Conservation (phyloP, 2,329 filamentous ascomycete genomes). For the Aspergillus ochraceus region DNA sequence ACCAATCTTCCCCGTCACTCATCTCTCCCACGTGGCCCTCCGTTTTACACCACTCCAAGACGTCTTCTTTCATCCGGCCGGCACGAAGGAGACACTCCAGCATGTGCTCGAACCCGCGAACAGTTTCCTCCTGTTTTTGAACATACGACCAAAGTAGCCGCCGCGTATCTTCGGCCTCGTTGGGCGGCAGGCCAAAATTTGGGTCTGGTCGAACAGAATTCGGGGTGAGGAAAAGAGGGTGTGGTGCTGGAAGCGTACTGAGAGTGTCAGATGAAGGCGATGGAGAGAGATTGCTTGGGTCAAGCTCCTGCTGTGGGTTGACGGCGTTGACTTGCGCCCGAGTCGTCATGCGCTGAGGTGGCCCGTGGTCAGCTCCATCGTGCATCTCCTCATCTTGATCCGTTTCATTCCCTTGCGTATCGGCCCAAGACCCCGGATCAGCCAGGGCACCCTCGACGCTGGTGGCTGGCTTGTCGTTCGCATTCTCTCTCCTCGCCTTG, state of each 20-base stretch:
- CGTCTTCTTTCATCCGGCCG: slow-evolving; percentile 59
- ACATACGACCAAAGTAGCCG: slow-evolving; percentile 62
- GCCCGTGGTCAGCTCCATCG: slow-evolving; percentile 39
- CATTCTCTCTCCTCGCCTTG: slow-evolving; percentile 15
- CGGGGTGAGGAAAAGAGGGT: slow-evolving; percentile 61
- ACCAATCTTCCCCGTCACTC: slow-evolving; percentile 70
- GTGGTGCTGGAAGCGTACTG: slow-evolving; percentile 41
- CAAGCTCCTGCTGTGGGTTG: slow-evolving; percentile 30
- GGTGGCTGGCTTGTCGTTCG: slow-evolving; percentile 12
- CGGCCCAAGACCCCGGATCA: slow-evolving; percentile 5
- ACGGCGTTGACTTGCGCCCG: slow-evolving; percentile 43
- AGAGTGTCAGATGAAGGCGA: slow-evolving; percentile 31
- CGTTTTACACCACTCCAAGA: slow-evolving; percentile 61
- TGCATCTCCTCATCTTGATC: slow-evolving; percentile 35
- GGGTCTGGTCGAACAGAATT: slow-evolving; percentile 51
- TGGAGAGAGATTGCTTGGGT: slow-evolving; percentile 21
- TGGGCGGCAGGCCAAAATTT: slow-evolving; percentile 57
- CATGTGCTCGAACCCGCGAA: slow-evolving; percentile 57
- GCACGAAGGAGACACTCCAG: slow-evolving; percentile 58
- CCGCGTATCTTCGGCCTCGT: slow-evolving; percentile 64
- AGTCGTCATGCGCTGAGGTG: slow-evolving; percentile 48
- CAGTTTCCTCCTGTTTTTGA: slow-evolving; percentile 66
- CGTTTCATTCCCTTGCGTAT: slow-evolving; percentile 23
- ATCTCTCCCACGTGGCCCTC: slow-evolving; percentile 65
- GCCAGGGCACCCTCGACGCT: slow-evolving; percentile 1